A percentile compares a stretch with the other conserved stretches of the same genome.
phyloP scores from a whole-genome alignment of 2,329 filamentous ascomycete genomes.

The Dothistroma septosporum region DNA sequence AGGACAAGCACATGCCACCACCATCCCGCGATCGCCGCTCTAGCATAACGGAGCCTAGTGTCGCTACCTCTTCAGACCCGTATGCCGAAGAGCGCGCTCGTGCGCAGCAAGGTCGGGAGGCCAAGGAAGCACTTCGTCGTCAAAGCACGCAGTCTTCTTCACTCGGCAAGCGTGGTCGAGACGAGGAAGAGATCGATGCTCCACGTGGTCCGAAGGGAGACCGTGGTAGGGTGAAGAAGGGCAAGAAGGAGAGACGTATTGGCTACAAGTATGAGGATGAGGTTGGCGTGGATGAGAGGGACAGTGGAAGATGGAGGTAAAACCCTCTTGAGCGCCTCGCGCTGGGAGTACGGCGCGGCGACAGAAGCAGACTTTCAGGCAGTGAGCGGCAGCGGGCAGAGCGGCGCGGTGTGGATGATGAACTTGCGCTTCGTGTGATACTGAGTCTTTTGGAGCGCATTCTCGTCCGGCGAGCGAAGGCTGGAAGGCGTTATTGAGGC shows the following conservation, averaged over 20 bases:
- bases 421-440: neutral
- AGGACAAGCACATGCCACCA: constrained; percentile 25
- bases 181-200: constrained; percentile 26
- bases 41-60: constrained; percentile 5
- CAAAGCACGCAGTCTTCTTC: constrained; percentile 41
- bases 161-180: constrained; percentile 35
- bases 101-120: constrained; percentile 45
- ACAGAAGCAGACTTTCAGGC: neutral
- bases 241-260: constrained; percentile 43
- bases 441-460: neutral
- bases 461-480: neutral
- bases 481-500: neutral
- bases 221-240: constrained; percentile 44
- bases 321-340: neutral
- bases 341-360: neutral
- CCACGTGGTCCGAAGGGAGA: constrained; percentile 49
- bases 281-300: constrained; percentile 9
- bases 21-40: constrained; percentile 23
- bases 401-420: neutral
- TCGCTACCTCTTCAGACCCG: constrained; percentile 26
- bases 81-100: constrained; percentile 35
- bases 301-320: constrained; percentile 9
- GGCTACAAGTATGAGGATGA: constrained; percentile 48
- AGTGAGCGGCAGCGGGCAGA: neutral
- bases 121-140: constrained; percentile 64